Base-by-base conservation (phyloP, 345 rosid genomes). In the Eucalyptus viminalis region DNA sequence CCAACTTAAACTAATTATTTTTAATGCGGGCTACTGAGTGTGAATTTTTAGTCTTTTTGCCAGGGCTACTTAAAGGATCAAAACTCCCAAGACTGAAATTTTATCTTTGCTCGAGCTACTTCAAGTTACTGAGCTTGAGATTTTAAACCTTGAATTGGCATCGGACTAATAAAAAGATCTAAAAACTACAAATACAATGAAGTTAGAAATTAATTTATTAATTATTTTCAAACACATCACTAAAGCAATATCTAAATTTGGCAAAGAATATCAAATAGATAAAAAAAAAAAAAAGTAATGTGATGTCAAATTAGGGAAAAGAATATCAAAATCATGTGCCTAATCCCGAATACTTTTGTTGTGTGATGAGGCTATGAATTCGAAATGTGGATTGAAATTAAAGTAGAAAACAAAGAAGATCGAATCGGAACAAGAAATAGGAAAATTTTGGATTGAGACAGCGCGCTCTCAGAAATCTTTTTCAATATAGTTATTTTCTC, bases 381-480 rank as follows among this genome's bases (percentile, higher is more conserved):
- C 9, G 9, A 62, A 62, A 29, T 13, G 34, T 62, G 4, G 37
- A 65, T 65, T 3, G 11, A 65, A 65, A 65, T n/a, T 14, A 14
- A n/a, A n/a, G 21, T n/a, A 7, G 9, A 65, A 65, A n/a, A 14
- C 10, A 9, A 4, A n/a, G 76, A n/a, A 65, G 19, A 27, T 29
- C 5, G 19, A 65, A 65, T 14, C 10, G 5, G 19, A 65, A 25
- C 14, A 60, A 25, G n/a, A 60, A 60, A 60, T 25, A 11, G 67
- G 67, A 65, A 17, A 7, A 7, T 2, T 65, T 27, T 60, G 16
- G 21, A 7, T 65, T 14, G 76, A 65, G 76, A 7, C 76, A n/a
- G n/a, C 5, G 1, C 2, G 1, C 34, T 65, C 37, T 60, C 7
- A 11, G 1, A 0, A 11, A 25, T 60, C 4, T 5, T 60, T 58